These are phyloP conservation scores for Boletus edulis DNA, from an alignment of 768 basidiomycete species.

Conservation along the genomic window DNA sequence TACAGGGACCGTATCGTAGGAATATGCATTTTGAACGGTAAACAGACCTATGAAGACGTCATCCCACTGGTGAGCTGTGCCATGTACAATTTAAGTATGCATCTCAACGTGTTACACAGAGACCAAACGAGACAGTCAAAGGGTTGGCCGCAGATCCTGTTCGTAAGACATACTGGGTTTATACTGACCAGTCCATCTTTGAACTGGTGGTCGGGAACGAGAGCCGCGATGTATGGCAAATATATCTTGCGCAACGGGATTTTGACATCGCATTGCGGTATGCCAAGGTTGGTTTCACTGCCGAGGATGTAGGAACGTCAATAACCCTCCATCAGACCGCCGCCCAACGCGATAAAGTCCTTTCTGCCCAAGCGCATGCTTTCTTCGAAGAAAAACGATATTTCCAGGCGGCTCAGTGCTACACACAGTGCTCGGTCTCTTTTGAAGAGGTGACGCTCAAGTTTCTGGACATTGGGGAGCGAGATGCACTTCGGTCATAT, in stretches of 20 bases:
- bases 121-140: slow-evolving; percentile 66
- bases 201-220: slow-evolving; percentile 87
- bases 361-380: slow-evolving; percentile 78
- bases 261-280: slow-evolving; percentile 79
- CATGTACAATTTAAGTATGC: background rate
- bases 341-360: slow-evolving; percentile 80
- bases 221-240: slow-evolving; percentile 92
- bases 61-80: slow-evolving; percentile 65
- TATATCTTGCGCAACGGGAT: slow-evolving; percentile 75
- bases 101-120: slow-evolving; percentile 43
- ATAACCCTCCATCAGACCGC: slow-evolving; percentile 55
- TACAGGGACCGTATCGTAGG: slow-evolving; percentile 77
- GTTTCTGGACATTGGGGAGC: slow-evolving; percentile 86
- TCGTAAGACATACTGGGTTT: slow-evolving; percentile 91
- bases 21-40: slow-evolving; percentile 78
- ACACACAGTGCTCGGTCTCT: slow-evolving; percentile 80
- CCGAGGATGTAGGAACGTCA: background rate
- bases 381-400: slow-evolving; percentile 79
- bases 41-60: slow-evolving; percentile 77
- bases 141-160: slow-evolving; percentile 84
- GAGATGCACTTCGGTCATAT: slow-evolving; percentile 89
- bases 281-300: slow-evolving; percentile 59
- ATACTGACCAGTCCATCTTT: slow-evolving; percentile 83
- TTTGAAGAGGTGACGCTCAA: slow-evolving; percentile 93
- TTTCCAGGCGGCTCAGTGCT: slow-evolving; percentile 90